A percentile compares a stretch with the other conserved stretches of the same genome.
Conservation (phyloP, 1,284 basidiomycete species). For the Trametes versicolor region DNA sequence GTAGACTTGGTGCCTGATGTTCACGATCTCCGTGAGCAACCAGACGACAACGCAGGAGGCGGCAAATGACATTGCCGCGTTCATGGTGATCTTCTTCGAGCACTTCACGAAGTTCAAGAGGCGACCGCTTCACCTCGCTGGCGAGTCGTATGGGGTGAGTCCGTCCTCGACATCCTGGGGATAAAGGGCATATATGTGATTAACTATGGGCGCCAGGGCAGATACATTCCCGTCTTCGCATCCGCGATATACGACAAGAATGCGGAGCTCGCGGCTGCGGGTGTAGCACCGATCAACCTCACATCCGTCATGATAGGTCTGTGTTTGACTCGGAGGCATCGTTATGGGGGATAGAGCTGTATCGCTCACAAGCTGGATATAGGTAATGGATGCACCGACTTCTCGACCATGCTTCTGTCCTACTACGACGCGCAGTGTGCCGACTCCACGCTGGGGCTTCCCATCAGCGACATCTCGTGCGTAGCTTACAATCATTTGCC, state of each 20-base stretch:
- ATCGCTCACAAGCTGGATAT: neutral
- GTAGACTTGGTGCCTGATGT: no score
- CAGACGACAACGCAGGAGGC: constrained; percentile 72
- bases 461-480: constrained; percentile 43
- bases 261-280: constrained; percentile 60
- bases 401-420: constrained; percentile 34
- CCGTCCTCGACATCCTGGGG: neutral
- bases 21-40: no score
- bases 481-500: constrained; percentile 51
- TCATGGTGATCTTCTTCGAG: constrained; percentile 80
- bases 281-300: constrained; percentile 79
- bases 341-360: neutral
- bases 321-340: neutral
- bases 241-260: constrained; percentile 84
- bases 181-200: neutral
- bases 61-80: constrained; percentile 74
- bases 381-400: constrained; percentile 56
- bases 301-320: constrained; percentile 84
- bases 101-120: constrained; percentile 75
- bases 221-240: constrained; percentile 87
- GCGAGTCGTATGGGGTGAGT: constrained; percentile 65
- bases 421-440: constrained; percentile 46
- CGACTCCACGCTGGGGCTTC: constrained; percentile 35
- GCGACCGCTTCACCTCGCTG: constrained; percentile 77
- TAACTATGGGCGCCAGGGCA: constrained; percentile 57